Evolutionary conservation across 371 early-diverging fungal genomes (phyloP), one percentile per base, ranked within the genome.

Genomic region (Lichtheimia corymbifera): DNA sequence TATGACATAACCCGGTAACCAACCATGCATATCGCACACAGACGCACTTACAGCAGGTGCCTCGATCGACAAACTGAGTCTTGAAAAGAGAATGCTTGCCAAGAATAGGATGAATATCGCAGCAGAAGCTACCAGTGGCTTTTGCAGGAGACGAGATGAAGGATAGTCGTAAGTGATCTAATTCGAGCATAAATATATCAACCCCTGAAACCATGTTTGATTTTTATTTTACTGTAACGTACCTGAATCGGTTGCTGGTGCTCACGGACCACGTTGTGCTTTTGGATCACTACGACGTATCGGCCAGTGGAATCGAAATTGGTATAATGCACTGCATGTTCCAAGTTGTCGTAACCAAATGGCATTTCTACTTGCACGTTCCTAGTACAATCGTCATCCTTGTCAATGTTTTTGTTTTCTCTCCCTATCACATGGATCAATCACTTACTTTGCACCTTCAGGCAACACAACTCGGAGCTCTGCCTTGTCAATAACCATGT

Each of bases 371-470:
- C 79, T 64, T 88, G 69, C 45, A 90, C 77, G 67, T 89, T 72
- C 15, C 83, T 83, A 57, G n/a, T n/a, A n/a, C n/a, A n/a, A n/a
- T n/a, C 53, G 24, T 45, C 22, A 9, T 40, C 47, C 51, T 12
- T 35, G 35, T 35, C 35, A 35, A 35, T 35, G 35, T 9, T 35
- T 18, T 55, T 40, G 15, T 4, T 13, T 12, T 52, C 28, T 35
- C 15, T 44, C 25, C 45, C 13, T 47, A 22, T 22, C 22, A 22
- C 22, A 22, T 22, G 22, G 22, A 22, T 7, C 80, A 17, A 18
- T 83, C 35, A 35, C 35, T 71, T 88, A 92, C 89, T 62, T 73
- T 0, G 97, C 92, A 42, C 99, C 98, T 68, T 98, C 97, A 4
- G 99, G 99, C 42, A 98, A 80, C 52, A 93, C 85, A 14, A 96